Base-by-base conservation (phyloP, 768 basidiomycete species). In the Podaxis pistillaris region DNA sequence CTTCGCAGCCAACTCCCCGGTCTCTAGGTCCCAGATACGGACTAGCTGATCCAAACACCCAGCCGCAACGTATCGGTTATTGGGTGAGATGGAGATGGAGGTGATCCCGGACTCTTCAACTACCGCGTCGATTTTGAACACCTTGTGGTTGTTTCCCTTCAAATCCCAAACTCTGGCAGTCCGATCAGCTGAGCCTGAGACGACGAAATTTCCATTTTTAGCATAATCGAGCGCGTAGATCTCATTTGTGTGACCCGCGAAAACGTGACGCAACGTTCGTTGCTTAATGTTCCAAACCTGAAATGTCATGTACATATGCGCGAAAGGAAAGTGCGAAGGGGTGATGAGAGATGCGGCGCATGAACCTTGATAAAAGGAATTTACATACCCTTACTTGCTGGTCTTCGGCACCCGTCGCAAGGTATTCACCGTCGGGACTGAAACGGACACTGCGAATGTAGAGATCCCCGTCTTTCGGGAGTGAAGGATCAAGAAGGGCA, bases 371-470 rank as follows among this genome's bases (percentile, higher is more conserved):
- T 81, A 46, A 46, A 17, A 46, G 65, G 96, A 92, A 68, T 96
- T 93, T 51, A 67, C 85, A 69, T 70, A 96, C 95, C 69, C 96
- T 81, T 69, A 98, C 94, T 71, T 90, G 88, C 63, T 90, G 86
- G 76, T 98, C 96, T 74, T 98, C 96, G 0, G 95, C 94, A 8
- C 96, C 96, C 3, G 96, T 98, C 33, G 96, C 96, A 36, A 98
- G 84, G 64, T 82, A 88, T 73, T 92, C 94, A 28, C 96, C 94
- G 74, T 98, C 95, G 13, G 93, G 91, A 56, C 94, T 96, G 77
- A 97, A 96, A 63, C 91, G 61, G 17, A 94, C 90, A 68, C 90
- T 91, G 52, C 93, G 74, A 56, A 77, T 76, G 54, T 77, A 78
- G 17, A 75, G 62, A 57, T 78, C 76, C 11, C 71, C 71, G 1